A percentile compares a stretch with the other conserved stretches of the same genome.
Evolutionary conservation across 2,329 filamentous ascomycete genomes (phyloP).

Genomic region (Pseudogymnoascus sp.): DNA sequence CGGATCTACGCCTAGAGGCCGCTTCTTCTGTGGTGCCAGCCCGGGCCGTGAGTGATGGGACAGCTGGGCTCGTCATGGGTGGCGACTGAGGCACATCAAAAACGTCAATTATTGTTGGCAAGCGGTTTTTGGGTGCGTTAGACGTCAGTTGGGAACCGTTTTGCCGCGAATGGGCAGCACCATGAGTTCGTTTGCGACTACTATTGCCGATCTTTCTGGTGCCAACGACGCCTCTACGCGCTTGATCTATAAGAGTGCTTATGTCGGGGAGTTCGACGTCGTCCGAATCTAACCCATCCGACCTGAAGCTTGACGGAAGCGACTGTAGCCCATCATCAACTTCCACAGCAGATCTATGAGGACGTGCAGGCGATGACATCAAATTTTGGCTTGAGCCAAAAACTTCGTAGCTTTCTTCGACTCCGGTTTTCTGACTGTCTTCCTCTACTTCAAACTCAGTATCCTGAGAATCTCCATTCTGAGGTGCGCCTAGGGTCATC

Average conservation of each 20-base stretch:
- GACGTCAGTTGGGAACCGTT: background rate
- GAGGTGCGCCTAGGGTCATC: conserved; percentile 11
- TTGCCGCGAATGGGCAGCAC: background rate
- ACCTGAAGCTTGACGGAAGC: conserved; percentile 1
- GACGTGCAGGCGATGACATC: background rate
- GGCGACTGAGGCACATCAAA: conserved; percentile 34
- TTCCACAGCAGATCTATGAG: background rate
- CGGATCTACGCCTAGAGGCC: background rate
- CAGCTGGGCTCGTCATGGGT: conserved; percentile 30
- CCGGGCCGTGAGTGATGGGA: conserved; percentile 8
- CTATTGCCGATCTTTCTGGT: background rate
- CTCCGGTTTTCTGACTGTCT: conserved; percentile 19
- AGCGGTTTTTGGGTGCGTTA: background rate
- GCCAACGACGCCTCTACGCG: background rate
- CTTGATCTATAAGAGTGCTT: background rate
- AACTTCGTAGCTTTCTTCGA: background rate
- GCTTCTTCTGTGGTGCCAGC: background rate
- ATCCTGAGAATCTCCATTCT: conserved; percentile 20
- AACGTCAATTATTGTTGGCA: conserved; percentile 16
- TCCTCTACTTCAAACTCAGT: conserved; percentile 18
- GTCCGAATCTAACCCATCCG: conserved; percentile 12
- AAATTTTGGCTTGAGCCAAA: background rate
- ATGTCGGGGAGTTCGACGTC: conserved; percentile 27
- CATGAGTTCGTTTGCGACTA: background rate
- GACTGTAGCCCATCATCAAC: background rate